Base-by-base conservation (phyloP, 2,329 filamentous ascomycete genomes). In the Colletotrichum sp. region DNA sequence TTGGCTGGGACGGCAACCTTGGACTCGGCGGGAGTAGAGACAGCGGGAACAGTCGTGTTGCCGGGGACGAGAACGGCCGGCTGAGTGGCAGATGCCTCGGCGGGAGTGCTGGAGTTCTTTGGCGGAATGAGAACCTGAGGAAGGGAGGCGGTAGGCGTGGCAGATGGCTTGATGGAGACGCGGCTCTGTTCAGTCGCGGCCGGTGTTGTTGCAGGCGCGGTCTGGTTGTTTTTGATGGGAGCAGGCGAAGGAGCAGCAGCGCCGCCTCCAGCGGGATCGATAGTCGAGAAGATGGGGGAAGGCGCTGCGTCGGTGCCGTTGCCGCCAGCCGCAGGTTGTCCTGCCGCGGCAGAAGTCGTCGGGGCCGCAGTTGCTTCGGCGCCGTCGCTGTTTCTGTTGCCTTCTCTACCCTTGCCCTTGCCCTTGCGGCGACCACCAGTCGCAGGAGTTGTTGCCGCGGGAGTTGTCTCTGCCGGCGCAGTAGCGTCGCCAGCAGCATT, bases 111-210 rank as follows among this genome's bases (percentile, higher is more conserved):
- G n/a, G 55, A 55, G 33, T 54, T 36, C 13, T 71, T 67, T 16
- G 61, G 38, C 12, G 61, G 68, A 12, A 66, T 34, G 2, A 58
- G 61, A 7, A 38, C 66, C 9, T 67, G 57, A 2, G 31, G 57
- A 27, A 70, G 55, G 21, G 71, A 43, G 29, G 55, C 38, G 31
- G 38, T 66, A 29, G 69, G 70, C 54, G 69, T 66, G 21, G 70
- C 74, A 3, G 70, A 59, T 34, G 68, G 70, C 59, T 47, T 74
- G 51, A 74, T 74, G 3, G 73, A 75, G 62, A 58, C 55, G 16
- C 51, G 67, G 54, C 66, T 68, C 31, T 65, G 38, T 13, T 47
- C 71, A 13, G 24, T 34, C 16, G 27, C 31, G 13, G 31, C 33
- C 31, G 64, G 16, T 18, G 29, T 31, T 34, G 33, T 43, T 5